Conservation (phyloP, 1,284 basidiomycete genomes). For the Ustilago shanxiensis region DNA sequence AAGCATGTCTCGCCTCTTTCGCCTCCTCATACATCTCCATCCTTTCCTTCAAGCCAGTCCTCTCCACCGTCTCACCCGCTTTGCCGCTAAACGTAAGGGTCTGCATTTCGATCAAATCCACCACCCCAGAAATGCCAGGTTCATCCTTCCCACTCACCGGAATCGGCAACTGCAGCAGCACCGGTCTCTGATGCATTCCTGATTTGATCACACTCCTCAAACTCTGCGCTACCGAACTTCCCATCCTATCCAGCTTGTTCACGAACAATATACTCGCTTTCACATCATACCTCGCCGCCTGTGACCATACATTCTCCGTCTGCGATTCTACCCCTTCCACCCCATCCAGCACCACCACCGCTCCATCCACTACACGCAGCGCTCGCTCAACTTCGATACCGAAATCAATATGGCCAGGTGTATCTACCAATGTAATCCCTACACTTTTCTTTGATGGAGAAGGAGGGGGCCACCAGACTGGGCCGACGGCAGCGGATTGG, state of each 20-base stretch:
- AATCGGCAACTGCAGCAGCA: constrained; percentile 81
- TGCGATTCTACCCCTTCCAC: constrained; percentile 92
- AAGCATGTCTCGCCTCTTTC: constrained; percentile 76
- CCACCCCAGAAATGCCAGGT: constrained; percentile 75
- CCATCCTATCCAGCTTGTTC: constrained; percentile 88
- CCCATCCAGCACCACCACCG: constrained; percentile 86
- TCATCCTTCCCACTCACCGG: constrained; percentile 80
- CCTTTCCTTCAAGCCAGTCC: constrained; percentile 24
- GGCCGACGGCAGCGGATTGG: constrained; percentile 85
- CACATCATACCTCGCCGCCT: constrained; percentile 85
- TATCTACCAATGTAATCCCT: constrained; percentile 85
- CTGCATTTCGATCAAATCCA: constrained; percentile 62
- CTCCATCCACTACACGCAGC: constrained; percentile 88
- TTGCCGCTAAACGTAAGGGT: constrained; percentile 52
- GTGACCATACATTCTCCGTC: constrained; percentile 87
- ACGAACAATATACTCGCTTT: constrained; percentile 82
- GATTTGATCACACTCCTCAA: constrained; percentile 77
- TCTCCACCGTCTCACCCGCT: constrained; percentile 55
- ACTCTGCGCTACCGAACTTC: constrained; percentile 81
- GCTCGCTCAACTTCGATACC: constrained; percentile 94
- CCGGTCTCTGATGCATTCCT: constrained; percentile 80
- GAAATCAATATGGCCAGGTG: constrained; percentile 91
- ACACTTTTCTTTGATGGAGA: constrained; percentile 73
- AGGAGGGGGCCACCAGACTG: constrained; percentile 79
- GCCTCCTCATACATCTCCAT: constrained; percentile 76